phyloP scores from a whole-genome alignment of 2,329 filamentous ascomycete species.

The Fusarium sp. region DNA sequence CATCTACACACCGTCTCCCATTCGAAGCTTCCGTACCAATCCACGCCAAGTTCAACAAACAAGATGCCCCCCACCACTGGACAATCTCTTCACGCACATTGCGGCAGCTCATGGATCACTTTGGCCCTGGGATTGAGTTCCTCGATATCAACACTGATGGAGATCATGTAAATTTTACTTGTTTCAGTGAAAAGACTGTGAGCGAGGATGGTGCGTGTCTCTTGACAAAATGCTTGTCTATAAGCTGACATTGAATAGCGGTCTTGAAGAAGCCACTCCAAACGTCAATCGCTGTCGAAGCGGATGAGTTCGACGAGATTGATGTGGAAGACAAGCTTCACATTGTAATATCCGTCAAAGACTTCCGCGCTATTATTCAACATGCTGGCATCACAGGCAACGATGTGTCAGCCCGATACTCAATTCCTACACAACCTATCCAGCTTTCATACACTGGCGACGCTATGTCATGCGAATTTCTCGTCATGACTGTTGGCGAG shows the following conservation, averaged over 20 bases:
- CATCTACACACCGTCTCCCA: constrained; percentile 79
- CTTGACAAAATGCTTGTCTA: not conserved
- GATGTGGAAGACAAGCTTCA: constrained; percentile 78
- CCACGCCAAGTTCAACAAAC: constrained; percentile 77
- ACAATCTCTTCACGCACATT: constrained; percentile 75
- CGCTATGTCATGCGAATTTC: constrained; percentile 77
- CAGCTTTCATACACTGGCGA: constrained; percentile 76
- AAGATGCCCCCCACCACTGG: constrained; percentile 75
- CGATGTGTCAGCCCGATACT: constrained; percentile 75
- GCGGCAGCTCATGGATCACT: constrained; percentile 81
- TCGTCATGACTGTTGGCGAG: constrained; percentile 84
- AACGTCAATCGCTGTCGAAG: constrained; percentile 80
- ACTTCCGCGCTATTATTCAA: constrained; percentile 81
- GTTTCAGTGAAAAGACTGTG: constrained; percentile 81
- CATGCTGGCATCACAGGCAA: constrained; percentile 77
- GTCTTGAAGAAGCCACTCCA: constrained; percentile 82
- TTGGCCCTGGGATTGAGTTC: constrained; percentile 81
- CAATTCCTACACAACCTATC: constrained; percentile 74
- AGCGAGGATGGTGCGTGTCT: constrained; percentile 60
- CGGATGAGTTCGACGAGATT: constrained; percentile 80
- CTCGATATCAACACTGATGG: constrained; percentile 80
- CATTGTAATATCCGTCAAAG: constrained; percentile 83
- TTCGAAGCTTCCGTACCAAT: constrained; percentile 80
- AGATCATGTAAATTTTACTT: constrained; percentile 79
- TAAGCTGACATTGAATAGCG: constrained; percentile 55